Evolutionary conservation across 208 protist genomes (phyloP).

Genomic region (Angomonas ambiguus): DNA sequence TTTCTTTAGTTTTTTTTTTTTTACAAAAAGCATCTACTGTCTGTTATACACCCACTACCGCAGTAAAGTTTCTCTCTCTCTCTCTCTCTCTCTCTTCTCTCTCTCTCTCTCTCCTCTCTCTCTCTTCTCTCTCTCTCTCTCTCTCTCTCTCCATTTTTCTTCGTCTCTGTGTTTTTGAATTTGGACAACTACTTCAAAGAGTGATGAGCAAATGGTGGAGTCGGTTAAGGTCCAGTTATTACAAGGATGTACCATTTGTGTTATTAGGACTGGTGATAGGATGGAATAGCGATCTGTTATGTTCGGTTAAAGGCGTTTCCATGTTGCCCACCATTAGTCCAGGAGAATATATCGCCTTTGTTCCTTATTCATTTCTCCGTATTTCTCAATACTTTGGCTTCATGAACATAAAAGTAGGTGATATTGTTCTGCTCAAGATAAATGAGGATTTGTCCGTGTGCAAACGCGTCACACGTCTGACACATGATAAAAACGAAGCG

Average conservation of each 20-base stretch:
- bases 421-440: constrained; percentile 73
- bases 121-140: background rate
- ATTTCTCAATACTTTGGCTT: constrained; percentile 20
- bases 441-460: constrained; percentile 60
- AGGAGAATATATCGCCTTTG: constrained; percentile 59
- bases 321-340: constrained; percentile 74
- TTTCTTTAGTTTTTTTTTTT: background rate
- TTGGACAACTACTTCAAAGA: background rate
- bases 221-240: constrained; percentile 21
- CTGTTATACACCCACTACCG: too few species aligned
- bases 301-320: constrained; percentile 59
- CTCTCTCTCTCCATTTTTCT: background rate
- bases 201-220: constrained; percentile 9
- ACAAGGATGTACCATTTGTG: constrained; percentile 49
- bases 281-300: constrained; percentile 63
- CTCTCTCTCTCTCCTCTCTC: background rate
- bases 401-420: constrained; percentile 30
- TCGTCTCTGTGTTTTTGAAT: too few species aligned
- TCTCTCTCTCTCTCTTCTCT: background rate
- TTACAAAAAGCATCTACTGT: background rate
- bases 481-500: constrained; percentile 22
- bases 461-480: constrained; percentile 64
- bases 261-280: constrained; percentile 62
- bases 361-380: constrained; percentile 49
- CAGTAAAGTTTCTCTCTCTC: too few species aligned